Evolutionary conservation across 768 basidiomycete genomes (phyloP).

Genomic region (Lactifluus volemus): DNA sequence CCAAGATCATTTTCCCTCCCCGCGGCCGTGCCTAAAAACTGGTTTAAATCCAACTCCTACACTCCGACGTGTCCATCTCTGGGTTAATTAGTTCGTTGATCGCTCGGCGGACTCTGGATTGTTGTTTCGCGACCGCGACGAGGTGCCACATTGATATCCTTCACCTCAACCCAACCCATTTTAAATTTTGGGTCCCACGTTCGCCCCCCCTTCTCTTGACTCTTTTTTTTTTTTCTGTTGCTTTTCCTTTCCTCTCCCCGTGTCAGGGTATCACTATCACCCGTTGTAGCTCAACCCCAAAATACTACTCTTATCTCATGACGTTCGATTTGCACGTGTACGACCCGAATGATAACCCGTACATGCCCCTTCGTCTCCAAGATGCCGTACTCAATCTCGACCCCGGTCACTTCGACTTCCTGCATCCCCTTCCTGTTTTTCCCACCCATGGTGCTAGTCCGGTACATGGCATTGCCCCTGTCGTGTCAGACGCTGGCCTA

Average conservation of each 20-base stretch:
- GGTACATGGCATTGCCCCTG: not conserved
- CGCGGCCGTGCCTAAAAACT: not conserved
- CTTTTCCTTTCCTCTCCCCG: not conserved
- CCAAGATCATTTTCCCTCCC: not conserved
- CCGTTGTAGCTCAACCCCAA: not conserved
- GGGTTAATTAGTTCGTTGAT: slow-evolving; percentile 17
- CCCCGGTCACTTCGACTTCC: not conserved
- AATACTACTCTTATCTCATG: not conserved
- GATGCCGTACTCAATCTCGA: not conserved
- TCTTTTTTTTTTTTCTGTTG: not conserved
- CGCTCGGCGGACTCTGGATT: slow-evolving; percentile 17
- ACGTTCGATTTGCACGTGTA: not conserved
- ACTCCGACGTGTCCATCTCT: slow-evolving; percentile 18
- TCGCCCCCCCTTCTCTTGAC: not conserved
- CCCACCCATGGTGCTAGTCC: not conserved
- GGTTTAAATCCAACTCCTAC: slow-evolving; percentile 7
- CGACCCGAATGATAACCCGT: slow-evolving; percentile 12
- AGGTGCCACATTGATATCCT: slow-evolving; percentile 9
- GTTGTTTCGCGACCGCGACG: slow-evolving; percentile 8
- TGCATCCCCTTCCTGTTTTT: not conserved
- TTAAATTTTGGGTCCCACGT: slow-evolving; percentile 13
- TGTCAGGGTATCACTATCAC: not conserved
- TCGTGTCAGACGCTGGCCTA: not conserved
- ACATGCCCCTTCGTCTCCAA: slow-evolving; percentile 6
- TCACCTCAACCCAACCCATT: not conserved